Conservation (phyloP, 192 early-diverging fungal genomes). For the Linderina pennispora region DNA sequence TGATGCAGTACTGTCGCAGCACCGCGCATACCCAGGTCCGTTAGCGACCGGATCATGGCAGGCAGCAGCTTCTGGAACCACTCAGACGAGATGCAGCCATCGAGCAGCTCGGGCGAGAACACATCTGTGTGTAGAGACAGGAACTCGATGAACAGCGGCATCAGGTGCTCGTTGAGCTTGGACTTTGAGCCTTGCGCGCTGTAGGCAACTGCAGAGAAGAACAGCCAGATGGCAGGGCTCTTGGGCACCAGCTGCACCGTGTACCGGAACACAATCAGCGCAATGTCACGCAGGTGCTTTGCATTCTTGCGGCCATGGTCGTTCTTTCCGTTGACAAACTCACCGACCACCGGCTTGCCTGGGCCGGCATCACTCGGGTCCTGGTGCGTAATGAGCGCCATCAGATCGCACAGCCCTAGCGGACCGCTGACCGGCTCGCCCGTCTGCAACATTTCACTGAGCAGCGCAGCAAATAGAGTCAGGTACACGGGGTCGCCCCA, state of each 20-base stretch:
- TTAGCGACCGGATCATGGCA: slow-evolving; percentile 8
- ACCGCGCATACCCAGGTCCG: slow-evolving; percentile 8
- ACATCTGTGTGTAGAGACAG: slow-evolving; percentile 4
- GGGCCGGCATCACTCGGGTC: neutral
- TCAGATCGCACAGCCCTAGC: slow-evolving; percentile 8
- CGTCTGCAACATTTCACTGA: slow-evolving; percentile 12
- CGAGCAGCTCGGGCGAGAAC: slow-evolving; percentile 7
- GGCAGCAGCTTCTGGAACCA: slow-evolving; percentile 24
- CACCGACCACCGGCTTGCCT: slow-evolving; percentile 3
- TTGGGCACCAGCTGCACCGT: slow-evolving; percentile 4
- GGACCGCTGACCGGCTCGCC: slow-evolving; percentile 2
- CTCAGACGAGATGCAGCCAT: neutral
- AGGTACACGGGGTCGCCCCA: slow-evolving; percentile 29
- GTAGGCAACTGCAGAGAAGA: slow-evolving; percentile 12
- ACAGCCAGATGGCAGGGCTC: slow-evolving; percentile 15
- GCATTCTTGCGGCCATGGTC: slow-evolving; percentile 12
- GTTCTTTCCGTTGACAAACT: neutral
- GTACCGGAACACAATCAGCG: slow-evolving; percentile 2
- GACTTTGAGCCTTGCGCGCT: too few species aligned
- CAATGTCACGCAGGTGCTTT: slow-evolving; percentile 13
- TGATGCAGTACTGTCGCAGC: slow-evolving; percentile 34
- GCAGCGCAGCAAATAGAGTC: slow-evolving; percentile 11
- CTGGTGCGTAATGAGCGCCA: slow-evolving; percentile 3
- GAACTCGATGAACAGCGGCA: slow-evolving; percentile 17
- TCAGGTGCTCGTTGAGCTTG: slow-evolving; percentile 2